Evolutionary conservation across 441 rosid genomes (phyloP).

Genomic region (Breynia disticha): DNA sequence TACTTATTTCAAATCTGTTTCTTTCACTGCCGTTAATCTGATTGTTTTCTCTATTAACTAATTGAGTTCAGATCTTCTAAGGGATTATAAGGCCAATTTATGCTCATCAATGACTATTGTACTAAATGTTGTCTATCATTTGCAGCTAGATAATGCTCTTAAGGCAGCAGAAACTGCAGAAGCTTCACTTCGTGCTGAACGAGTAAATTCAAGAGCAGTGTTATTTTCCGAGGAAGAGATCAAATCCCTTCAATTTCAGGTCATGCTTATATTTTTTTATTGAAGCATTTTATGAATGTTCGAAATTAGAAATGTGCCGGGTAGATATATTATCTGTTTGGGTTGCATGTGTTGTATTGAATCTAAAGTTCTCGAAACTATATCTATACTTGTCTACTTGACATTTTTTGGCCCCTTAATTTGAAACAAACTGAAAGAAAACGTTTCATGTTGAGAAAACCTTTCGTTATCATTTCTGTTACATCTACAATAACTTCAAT

Average conservation of each 20-base stretch:
- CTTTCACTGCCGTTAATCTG: too few species aligned
- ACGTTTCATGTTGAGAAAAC: too few species aligned
- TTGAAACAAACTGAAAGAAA: too few species aligned
- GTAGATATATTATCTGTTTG: too few species aligned
- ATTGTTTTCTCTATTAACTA: background rate
- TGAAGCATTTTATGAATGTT: too few species aligned
- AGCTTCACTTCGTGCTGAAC: slow-evolving; percentile 67
- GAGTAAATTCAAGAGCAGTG: slow-evolving; percentile 64
- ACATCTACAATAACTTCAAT: background rate
- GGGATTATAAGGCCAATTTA: background rate
- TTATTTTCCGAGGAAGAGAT: slow-evolving; percentile 84
- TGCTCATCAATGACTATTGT: background rate
- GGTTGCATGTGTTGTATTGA: too few species aligned
- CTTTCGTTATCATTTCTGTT: background rate
- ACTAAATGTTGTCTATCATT: slow-evolving; percentile 7
- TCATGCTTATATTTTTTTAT: slow-evolving; percentile 17
- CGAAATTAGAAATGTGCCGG: too few species aligned
- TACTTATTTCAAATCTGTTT: too few species aligned
- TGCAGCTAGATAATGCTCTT: slow-evolving; percentile 83
- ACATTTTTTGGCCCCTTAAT: too few species aligned
- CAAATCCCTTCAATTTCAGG: slow-evolving; percentile 88
- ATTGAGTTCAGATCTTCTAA: background rate
- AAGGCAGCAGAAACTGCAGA: slow-evolving; percentile 75
- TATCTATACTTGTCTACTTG: too few species aligned
- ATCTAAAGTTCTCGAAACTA: too few species aligned